Evolutionary conservation across 345 rosid genomes (phyloP).

Genomic region (Zanthoxylum bungeanum): DNA sequence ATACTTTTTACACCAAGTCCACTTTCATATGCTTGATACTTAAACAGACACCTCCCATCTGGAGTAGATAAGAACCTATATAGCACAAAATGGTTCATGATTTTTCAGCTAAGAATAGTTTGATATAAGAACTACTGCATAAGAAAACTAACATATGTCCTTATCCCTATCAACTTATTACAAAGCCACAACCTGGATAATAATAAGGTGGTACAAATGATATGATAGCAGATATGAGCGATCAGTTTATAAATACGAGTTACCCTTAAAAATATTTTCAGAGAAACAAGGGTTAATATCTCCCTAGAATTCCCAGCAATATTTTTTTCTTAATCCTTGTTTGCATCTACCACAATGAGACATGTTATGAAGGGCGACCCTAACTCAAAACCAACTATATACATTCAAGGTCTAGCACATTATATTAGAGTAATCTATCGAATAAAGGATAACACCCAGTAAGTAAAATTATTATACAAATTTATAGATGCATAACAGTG

Average conservation of each 20-base stretch:
- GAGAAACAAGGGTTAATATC: background rate
- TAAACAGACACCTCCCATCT: conserved; percentile 89
- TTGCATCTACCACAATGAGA: background rate
- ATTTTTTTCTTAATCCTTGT: background rate
- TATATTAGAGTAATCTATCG: background rate
- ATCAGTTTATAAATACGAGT: background rate
- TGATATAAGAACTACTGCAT: background rate
- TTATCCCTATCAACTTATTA: background rate
- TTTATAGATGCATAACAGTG: background rate
- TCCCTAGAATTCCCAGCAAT: background rate
- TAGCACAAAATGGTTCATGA: conserved; percentile 4
- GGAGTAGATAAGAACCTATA: conserved; percentile 92
- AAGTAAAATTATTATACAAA: background rate
- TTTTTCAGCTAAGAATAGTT: background rate
- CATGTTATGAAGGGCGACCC: background rate
- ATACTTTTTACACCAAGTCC: conserved; percentile 92
- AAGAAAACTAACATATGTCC: background rate
- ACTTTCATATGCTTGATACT: conserved; percentile 96
- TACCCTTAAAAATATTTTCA: background rate
- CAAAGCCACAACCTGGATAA: background rate
- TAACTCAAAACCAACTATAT: background rate
- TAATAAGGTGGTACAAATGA: background rate
- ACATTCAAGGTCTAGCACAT: background rate
- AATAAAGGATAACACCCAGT: background rate
- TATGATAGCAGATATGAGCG: background rate